Percentiles rank a stretch among this genome's conserved stretches.
These are phyloP conservation scores for Hygrophorus pudorinus DNA, from an alignment of 768 basidiomycete genomes.

Conservation along the genomic window DNA sequence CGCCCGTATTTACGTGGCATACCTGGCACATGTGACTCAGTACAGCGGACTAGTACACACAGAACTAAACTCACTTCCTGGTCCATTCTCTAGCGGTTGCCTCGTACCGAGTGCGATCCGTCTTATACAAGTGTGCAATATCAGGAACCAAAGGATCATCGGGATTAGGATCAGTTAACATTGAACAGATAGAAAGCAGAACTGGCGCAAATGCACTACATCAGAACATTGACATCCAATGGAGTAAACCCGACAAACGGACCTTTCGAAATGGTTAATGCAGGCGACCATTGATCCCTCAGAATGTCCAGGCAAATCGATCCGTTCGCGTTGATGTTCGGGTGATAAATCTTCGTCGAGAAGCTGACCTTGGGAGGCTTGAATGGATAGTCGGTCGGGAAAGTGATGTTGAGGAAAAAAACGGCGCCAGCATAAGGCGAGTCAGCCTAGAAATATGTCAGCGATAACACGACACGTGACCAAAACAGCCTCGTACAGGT, in stretches of 20 bases:
- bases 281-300: slow-evolving; percentile 98
- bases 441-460: slow-evolving; percentile 55
- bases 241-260: slow-evolving; percentile 9
- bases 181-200: slow-evolving; percentile 94
- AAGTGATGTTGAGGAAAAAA: slow-evolving; percentile 92
- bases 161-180: slow-evolving; percentile 98
- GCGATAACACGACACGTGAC: slow-evolving; percentile 3
- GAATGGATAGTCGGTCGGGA: slow-evolving; percentile 99
- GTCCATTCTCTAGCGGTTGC: slow-evolving; percentile 99
- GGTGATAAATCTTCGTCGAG: slow-evolving; percentile 99
- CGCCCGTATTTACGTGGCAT: slow-evolving; percentile 23
- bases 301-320: slow-evolving; percentile 98
- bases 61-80: slow-evolving; percentile 68
- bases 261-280: slow-evolving; percentile 99
- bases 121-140: slow-evolving; percentile 99
- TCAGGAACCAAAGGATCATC: slow-evolving; percentile 99
- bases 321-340: slow-evolving; percentile 99
- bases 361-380: slow-evolving; percentile 99
- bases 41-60: too few species aligned
- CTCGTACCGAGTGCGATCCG: slow-evolving; percentile 93
- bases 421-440: slow-evolving; percentile 98
- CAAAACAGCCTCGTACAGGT: slow-evolving; percentile 49
- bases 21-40: slow-evolving; percentile 16
- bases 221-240: not conserved
- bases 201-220: slow-evolving; percentile 36